Evolutionary conservation across 345 rosid species (phyloP).

Genomic region (Hypericum perforatum): DNA sequence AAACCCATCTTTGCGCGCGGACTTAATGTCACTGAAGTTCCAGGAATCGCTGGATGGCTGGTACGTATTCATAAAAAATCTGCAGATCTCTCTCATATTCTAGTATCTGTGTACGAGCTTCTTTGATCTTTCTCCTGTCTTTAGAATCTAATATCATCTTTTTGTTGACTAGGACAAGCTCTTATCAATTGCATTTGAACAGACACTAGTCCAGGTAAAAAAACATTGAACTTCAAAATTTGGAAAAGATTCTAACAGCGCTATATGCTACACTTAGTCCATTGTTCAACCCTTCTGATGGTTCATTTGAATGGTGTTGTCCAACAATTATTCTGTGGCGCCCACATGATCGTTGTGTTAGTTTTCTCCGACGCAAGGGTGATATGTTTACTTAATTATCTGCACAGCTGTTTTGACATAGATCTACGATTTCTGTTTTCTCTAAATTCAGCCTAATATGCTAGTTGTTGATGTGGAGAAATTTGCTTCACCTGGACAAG

Average conservation of each 20-base stretch:
- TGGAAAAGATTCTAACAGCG: no score
- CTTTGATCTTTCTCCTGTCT: neutral
- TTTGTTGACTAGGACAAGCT: slow-evolving; percentile 63
- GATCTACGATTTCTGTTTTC: neutral
- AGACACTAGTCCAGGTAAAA: slow-evolving; percentile 41
- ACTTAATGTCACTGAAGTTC: slow-evolving; percentile 76
- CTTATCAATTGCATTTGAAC: slow-evolving; percentile 77
- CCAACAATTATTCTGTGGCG: no score
- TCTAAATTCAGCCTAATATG: slow-evolving; percentile 79
- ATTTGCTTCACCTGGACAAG: slow-evolving; percentile 48
- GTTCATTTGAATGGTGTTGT: no score
- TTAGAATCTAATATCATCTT: slow-evolving; percentile 10
- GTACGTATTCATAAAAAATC: slow-evolving; percentile 30
- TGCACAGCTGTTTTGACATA: no score
- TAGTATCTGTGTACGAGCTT: no score
- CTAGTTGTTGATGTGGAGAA: slow-evolving; percentile 90
- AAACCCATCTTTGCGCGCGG: slow-evolving; percentile 73
- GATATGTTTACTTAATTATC: no score
- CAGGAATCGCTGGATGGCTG: slow-evolving; percentile 98
- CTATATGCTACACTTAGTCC: no score
- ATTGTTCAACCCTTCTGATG: no score
- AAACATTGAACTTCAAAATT: slow-evolving; percentile 2
- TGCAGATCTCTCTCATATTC: slow-evolving; percentile 6
- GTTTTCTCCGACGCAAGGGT: no score
- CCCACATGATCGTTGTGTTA: no score